Base-by-base conservation (phyloP, 2,329 filamentous ascomycete genomes). In the Hypoxylon sp. region DNA sequence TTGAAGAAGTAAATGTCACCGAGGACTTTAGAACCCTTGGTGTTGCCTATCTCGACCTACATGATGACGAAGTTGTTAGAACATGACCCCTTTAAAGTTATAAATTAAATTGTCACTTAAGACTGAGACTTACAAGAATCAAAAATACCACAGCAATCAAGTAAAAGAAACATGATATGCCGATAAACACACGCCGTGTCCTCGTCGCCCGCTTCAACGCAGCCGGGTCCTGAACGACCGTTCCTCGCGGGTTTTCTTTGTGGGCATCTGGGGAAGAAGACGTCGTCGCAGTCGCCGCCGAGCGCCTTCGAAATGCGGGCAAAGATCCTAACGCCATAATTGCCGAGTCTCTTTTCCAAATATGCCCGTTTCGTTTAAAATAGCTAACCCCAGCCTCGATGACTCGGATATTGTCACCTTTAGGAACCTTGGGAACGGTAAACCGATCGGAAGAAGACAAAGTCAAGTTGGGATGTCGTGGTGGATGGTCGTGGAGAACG, bases 1-100 rank as follows among this genome's bases (percentile, higher is more conserved):
- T 87, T 88, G 71, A 95, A 87, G 72, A 97, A 94, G 74, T 89
- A 96, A 62, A 89, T 90, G 50, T 83, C 75, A 52, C 80, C 81
- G 23, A 92, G 76, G 5, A 88, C 79, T 11, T 77, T 66, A 49
- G 78, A 79, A 63, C 84, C 76, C 63, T 77, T 79, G 43, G 86
- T 87, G 71, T 89, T 91, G 61, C 90, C 91, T 61, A 95, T 83
- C 63, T 91, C 79, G 63, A 83, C 71, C 75, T 78, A 46, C 6
- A 37, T 15, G 36, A 35, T 12, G 12, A 37, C 29, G 21, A 49
- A 47, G 20, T 30, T 42, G 53, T 63, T 44, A 63, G 46, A 32
- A n/a, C n/a, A n/a, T n/a, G n/a, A n/a, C n/a, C n/a, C n/a, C n/a
- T n/a, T n/a, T n/a, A n/a, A n/a, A n/a, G n/a, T n/a, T n/a, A n/a